Conservation (phyloP, 208 protist species). For the Crithidia thermophila region DNA sequence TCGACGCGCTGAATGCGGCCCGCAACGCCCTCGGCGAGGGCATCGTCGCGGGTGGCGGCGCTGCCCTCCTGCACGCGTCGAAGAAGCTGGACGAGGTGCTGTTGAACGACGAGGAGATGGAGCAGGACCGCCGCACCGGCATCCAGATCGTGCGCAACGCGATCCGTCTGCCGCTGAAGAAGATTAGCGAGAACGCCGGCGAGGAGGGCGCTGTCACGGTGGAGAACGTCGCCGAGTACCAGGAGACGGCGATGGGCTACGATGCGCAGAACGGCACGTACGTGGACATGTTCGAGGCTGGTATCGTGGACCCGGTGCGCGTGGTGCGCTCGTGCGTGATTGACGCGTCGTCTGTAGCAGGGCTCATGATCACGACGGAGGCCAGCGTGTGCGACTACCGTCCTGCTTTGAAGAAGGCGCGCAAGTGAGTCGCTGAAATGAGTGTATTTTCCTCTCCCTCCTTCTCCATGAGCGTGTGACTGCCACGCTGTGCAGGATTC, state of each 20-base stretch:
- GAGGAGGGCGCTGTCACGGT: slow-evolving; percentile 98
- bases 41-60: slow-evolving; percentile 98
- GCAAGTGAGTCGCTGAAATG: slow-evolving; percentile 16
- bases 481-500: no score
- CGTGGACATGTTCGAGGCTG: slow-evolving; percentile 98
- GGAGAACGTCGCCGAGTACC: slow-evolving; percentile 94
- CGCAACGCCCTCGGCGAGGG: slow-evolving; percentile 99
- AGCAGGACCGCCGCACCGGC: slow-evolving; percentile 80
- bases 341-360: slow-evolving; percentile 97
- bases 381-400: slow-evolving; percentile 94
- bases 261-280: slow-evolving; percentile 96
- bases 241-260: slow-evolving; percentile 94
- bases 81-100: slow-evolving; percentile 92
- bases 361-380: slow-evolving; percentile 99
- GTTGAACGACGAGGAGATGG: slow-evolving; percentile 81
- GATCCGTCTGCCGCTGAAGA: slow-evolving; percentile 88
- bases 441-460: no score
- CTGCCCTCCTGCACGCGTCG: slow-evolving; percentile 96
- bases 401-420: slow-evolving; percentile 22
- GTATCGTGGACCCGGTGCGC: slow-evolving; percentile 99
- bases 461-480: no score
- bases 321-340: slow-evolving; percentile 98
- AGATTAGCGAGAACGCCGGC: slow-evolving; percentile 98
- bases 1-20: slow-evolving; percentile 99
- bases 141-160: slow-evolving; percentile 91